phyloP scores from a whole-genome alignment of 768 basidiomycete species.

The Trametes cinnabarina region DNA sequence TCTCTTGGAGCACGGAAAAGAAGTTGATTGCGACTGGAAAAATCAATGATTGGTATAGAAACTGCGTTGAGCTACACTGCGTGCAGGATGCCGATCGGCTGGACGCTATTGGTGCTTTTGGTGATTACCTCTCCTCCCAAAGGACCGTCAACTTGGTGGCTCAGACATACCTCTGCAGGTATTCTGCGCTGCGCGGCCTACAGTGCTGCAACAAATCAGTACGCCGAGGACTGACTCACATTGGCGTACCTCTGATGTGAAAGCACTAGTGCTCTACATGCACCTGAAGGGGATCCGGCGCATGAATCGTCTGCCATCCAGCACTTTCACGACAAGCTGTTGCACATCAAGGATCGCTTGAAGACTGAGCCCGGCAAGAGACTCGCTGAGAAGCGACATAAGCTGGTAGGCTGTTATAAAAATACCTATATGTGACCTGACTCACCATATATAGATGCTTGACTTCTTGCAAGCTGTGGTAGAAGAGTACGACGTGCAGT shows the following conservation, averaged over 20 bases:
- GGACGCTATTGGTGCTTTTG: conserved; percentile 53
- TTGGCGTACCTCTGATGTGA: too few species aligned
- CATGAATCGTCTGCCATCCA: conserved; percentile 56
- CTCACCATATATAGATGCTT: conserved; percentile 53
- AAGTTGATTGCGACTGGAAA: conserved; percentile 51
- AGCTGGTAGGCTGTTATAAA: conserved; percentile 44
- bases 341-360: conserved; percentile 68
- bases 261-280: conserved; percentile 39
- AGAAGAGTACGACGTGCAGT: conserved; percentile 44
- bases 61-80: conserved; percentile 75
- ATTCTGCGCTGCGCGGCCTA: conserved; percentile 50
- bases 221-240: too few species aligned
- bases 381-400: conserved; percentile 70
- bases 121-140: conserved; percentile 25
- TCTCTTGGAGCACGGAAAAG: conserved; percentile 86
- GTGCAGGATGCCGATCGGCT: conserved; percentile 54
- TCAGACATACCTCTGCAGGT: conserved; percentile 24
- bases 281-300: conserved; percentile 46
- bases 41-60: conserved; percentile 66
- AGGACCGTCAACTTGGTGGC: background rate
- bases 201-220: conserved; percentile 37
- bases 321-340: conserved; percentile 85
- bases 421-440: background rate
- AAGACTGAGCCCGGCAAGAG: conserved; percentile 73
- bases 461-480: conserved; percentile 59